Evolutionary conservation across 2,329 filamentous ascomycete genomes (phyloP), one percentile per base, ranked within the genome.

Genomic region (Verticillium zaregamsianum): DNA sequence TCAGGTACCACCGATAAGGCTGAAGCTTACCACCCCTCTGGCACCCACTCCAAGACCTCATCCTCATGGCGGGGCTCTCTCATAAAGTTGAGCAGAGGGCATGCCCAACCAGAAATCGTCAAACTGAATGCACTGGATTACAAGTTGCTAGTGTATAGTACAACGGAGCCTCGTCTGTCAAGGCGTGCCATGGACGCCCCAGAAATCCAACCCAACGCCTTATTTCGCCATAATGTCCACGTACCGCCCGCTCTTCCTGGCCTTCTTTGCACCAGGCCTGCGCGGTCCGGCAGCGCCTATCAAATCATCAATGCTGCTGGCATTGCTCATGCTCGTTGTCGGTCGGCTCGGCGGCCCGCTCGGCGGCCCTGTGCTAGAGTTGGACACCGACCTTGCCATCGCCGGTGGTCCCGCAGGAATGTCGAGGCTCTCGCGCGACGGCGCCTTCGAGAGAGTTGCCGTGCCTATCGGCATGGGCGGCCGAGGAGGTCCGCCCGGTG

Each of bases 221-320:
- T 76, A 84, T 70, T 91, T 89, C 11, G 90, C 90, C 93, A 98
- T 97, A 63, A 99, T 92, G 82, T 99, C 95, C 33, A 99, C 89
- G 80, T 99, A 99, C 32, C 93, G 82, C 33, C 92, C 90, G 25
- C 89, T 87, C 81, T 93, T 97, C 80, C 92, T 92, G 69, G 85
- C 81, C 74, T 90, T 92, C 74, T 86, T 90, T 66, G 71, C 78
- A 0, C 82, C 82, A 5, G 82, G 79, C 68, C 90, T 93, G 66
- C 91, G 85, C 20, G 90, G 85, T 33, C 82, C 85, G 3, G 90
- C 86, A 5, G 90, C 88, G 5, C 91, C 91, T 25, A 99, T 80
- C 65, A 99, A 79, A 73, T 99, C 95, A 69, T 99, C 95, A 71
- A 99, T 96, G 68, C 90, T 95, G 75, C 89, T 96, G n/a, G 92